A percentile compares a stretch with the other conserved stretches of the same genome.
Conservation (phyloP, 2,329 filamentous ascomycete species). For the Cytospora leucostoma region DNA sequence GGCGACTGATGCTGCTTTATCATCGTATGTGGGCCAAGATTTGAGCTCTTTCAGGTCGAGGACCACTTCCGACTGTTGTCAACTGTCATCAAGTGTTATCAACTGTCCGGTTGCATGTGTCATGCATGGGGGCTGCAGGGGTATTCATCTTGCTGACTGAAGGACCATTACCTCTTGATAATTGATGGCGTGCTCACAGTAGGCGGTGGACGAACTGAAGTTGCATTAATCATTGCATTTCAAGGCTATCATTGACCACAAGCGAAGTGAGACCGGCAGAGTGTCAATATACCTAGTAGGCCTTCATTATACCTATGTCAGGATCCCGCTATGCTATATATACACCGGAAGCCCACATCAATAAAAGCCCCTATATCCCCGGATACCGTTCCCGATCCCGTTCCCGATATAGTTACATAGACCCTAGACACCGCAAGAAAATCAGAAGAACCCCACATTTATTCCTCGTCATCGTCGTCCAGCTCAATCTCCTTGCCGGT, state of each 20-base stretch:
- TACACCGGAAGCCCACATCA: constrained; percentile 16
- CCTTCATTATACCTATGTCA: constrained; percentile 8
- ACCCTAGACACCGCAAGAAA: constrained; percentile 3
- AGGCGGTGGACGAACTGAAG: background rate
- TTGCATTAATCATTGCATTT: background rate
- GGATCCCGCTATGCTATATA: constrained; percentile 18
- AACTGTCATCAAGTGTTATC: background rate
- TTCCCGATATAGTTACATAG: background rate
- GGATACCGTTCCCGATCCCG: background rate
- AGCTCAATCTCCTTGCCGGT: constrained; percentile 61
- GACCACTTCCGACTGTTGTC: too few relatives aligned
- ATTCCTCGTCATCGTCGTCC: constrained; percentile 45
- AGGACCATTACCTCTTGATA: background rate
- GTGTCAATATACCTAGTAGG: background rate
- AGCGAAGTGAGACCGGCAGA: background rate
- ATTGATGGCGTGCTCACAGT: background rate
- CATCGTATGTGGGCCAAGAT: too few relatives aligned
- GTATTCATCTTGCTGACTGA: background rate
- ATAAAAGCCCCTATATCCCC: background rate
- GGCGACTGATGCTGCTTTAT: too few relatives aligned
- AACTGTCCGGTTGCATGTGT: background rate
- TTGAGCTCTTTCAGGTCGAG: too few relatives aligned
- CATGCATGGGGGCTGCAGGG: background rate
- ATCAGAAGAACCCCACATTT: background rate
- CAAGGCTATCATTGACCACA: background rate